Evolutionary conservation across 306 rosid species (phyloP).

Genomic region (Vigna trinervia): DNA sequence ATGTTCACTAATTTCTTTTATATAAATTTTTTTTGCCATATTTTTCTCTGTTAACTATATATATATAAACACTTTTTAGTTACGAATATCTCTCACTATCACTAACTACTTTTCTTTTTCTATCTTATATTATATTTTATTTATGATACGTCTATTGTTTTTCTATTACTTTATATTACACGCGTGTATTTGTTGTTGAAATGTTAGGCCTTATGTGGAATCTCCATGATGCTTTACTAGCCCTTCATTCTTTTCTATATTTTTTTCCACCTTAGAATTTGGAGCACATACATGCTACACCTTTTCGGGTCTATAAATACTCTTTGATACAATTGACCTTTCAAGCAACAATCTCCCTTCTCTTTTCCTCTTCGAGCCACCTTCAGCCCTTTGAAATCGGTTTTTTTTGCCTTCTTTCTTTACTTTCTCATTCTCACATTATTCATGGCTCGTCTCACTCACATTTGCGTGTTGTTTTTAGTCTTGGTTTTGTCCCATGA

Average conservation of each 20-base stretch:
- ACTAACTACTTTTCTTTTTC: background rate
- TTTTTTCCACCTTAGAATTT: background rate
- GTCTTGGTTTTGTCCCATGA: constrained; percentile 58
- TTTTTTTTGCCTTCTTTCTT: background rate
- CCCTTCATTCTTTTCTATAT: background rate
- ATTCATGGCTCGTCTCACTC: constrained; percentile 58
- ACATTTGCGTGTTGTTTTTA: constrained; percentile 50
- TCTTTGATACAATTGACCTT: background rate
- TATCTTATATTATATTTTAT: background rate
- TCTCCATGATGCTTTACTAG: background rate
- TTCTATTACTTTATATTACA: background rate
- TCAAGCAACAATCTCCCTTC: constrained; percentile 36
- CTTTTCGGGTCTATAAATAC: constrained; percentile 48
- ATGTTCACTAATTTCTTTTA: background rate
- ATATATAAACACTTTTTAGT: background rate
- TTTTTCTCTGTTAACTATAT: background rate
- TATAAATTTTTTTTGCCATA: background rate
- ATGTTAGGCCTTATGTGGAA: background rate
- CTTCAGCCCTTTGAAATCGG: background rate
- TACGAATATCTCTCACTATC: background rate
- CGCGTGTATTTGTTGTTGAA: background rate
- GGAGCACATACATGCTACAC: constrained; percentile 34
- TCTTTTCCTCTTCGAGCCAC: background rate
- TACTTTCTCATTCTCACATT: constrained; percentile 17
- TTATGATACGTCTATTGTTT: background rate